Evolutionary conservation across 371 early-diverging fungal genomes (phyloP).

Genomic region (Circinella minor): DNA sequence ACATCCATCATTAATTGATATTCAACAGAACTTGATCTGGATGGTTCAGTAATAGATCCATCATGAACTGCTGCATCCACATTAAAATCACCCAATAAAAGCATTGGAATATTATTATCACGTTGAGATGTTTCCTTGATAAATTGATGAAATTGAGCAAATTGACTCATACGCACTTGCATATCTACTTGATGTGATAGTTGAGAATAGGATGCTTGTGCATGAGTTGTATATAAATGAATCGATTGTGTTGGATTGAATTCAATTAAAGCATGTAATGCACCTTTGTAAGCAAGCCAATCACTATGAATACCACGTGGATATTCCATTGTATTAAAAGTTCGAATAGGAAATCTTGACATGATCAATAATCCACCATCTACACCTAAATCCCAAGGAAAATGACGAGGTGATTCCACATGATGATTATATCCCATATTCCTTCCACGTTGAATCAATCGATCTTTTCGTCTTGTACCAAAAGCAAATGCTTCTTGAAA

Average conservation of each 20-base stretch:
- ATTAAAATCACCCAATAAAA: conserved; percentile 82
- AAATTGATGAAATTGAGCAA: conserved; percentile 66
- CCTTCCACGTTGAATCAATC: conserved; percentile 65
- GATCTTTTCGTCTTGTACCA: conserved; percentile 62
- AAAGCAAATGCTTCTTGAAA: conserved; percentile 88
- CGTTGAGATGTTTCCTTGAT: conserved; percentile 49
- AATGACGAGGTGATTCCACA: conserved; percentile 64
- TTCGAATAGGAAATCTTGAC: conserved; percentile 73
- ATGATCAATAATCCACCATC: conserved; percentile 86
- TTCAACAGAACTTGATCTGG: conserved; percentile 51
- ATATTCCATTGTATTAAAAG: conserved; percentile 62
- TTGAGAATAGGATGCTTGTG: conserved; percentile 76
- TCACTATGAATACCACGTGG: conserved; percentile 74
- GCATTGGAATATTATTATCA: conserved; percentile 46
- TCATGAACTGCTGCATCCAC: conserved; percentile 71
- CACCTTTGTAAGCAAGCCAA: conserved; percentile 81
- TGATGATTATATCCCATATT: conserved; percentile 66
- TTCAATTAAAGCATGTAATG: conserved; percentile 74
- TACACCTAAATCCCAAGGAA: conserved; percentile 64
- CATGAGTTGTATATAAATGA: conserved; percentile 84
- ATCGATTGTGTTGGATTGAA: conserved; percentile 51
- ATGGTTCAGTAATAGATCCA: conserved; percentile 35
- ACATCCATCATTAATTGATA: conserved; percentile 75
- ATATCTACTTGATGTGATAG: conserved; percentile 59
- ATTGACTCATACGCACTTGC: conserved; percentile 64